Evolutionary conservation across 495 filamentous ascomycete species (phyloP).

Genomic region (Neurospora sp.): DNA sequence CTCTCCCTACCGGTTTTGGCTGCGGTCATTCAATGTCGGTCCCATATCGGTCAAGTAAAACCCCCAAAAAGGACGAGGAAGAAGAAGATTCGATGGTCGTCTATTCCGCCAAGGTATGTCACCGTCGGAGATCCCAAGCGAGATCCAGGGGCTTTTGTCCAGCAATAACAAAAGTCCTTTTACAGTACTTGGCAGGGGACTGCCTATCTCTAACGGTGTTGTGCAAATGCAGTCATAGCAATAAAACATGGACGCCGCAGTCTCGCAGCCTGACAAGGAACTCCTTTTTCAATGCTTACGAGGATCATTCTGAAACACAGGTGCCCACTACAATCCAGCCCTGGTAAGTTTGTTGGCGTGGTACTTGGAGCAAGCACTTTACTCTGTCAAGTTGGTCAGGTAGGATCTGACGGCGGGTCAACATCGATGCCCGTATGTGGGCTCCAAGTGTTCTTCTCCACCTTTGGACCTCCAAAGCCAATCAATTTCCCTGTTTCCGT

Average conservation of each 20-base stretch:
- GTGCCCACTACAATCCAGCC: not conserved
- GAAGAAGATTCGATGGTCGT: not conserved
- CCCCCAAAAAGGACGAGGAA: not conserved
- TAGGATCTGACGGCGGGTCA: too few relatives aligned
- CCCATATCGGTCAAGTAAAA: not conserved
- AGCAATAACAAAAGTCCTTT: not conserved
- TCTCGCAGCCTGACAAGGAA: not conserved
- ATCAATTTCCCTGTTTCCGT: too few relatives aligned
- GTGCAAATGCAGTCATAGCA: not conserved
- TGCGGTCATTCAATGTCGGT: not conserved
- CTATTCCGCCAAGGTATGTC: not conserved
- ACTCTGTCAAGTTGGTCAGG: too few relatives aligned
- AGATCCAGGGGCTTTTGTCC: slow-evolving; percentile 4
- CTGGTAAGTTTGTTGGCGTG: too few relatives aligned
- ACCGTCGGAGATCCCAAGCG: slow-evolving; percentile 5
- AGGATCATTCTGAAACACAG: not conserved
- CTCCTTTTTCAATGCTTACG: not conserved
- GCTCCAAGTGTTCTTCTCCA: too few relatives aligned
- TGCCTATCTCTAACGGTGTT: not conserved
- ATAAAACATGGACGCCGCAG: not conserved
- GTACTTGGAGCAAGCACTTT: too few relatives aligned
- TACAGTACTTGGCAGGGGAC: not conserved
- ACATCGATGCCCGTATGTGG: too few relatives aligned
- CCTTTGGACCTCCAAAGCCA: too few relatives aligned
- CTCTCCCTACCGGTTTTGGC: not conserved